Base-by-base conservation (phyloP, 495 filamentous ascomycete species). In the Penicillium ucsense region DNA sequence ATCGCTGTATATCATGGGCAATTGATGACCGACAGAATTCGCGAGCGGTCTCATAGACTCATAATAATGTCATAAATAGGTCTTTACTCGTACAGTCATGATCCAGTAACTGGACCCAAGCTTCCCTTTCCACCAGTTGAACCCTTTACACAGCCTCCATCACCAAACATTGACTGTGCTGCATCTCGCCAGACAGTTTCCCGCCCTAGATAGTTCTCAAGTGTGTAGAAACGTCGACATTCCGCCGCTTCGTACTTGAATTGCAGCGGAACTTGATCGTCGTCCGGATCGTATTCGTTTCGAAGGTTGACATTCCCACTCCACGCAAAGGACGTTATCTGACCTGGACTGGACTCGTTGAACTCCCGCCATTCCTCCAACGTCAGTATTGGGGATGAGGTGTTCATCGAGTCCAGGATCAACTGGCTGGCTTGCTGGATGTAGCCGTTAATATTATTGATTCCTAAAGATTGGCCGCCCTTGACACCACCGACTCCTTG, bases 401-500 rank as follows among this genome's bases (percentile, higher is more conserved):
- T 62, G n/a, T 53, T 50, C 5, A 45, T 47, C 6, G 54, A 35
- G 8, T 55, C 48, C 8, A 45, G 38, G 9, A 61, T 51, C 8
- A 53, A 34, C 12, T 50, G 37, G 30, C 53, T 53, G 6, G 53
- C 55, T 43, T 59, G 55, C 9, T 57, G 51, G 36, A 65, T 68
- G 46, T 67, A 67, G 6, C 66, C 60, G 35, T 72, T 62, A 34
- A 60, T 53, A 31, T 58, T 56, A 43, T 50, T 47, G 31, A 60
- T 38, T 1, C 49, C 42, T 9, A 65, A 47, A 1, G 61, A 64
- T 35, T 61, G 56, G 40, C 65, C 62, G 10, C 82, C 81, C 56
- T 82, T 81, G 0, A 76, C 72, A 12, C 76, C 76, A 6, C 81
- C 82, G 7, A 83, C 69, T 10, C 71, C 78, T 64, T 85, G 82